Evolutionary conservation across 495 filamentous ascomycete genomes (phyloP).

Genomic region (Copromyces sp.): DNA sequence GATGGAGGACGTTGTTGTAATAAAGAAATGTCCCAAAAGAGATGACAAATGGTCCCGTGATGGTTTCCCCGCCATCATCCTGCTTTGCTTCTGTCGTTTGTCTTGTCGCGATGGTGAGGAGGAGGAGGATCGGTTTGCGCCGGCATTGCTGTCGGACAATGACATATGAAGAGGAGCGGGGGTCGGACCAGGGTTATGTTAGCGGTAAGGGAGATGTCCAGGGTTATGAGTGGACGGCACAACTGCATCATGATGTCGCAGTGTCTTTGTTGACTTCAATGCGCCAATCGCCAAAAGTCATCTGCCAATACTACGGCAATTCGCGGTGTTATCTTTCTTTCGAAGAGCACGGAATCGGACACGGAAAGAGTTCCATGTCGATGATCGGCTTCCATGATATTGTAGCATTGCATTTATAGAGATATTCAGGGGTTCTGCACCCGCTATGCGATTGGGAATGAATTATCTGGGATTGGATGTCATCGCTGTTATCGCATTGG

Average conservation of each 20-base stretch:
- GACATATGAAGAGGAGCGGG: background rate
- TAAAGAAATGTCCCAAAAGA: background rate
- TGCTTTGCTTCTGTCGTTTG: background rate
- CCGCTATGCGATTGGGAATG: background rate
- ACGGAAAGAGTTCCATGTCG: background rate
- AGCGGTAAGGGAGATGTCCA: background rate
- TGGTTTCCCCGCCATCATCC: background rate
- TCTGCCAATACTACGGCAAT: background rate
- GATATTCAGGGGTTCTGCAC: background rate
- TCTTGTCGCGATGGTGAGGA: background rate
- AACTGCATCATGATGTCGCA: background rate
- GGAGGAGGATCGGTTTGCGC: background rate
- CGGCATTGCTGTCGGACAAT: background rate
- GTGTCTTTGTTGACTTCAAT: background rate
- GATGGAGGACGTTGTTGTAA: background rate
- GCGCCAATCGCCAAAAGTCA: background rate
- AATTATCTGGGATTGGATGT: background rate
- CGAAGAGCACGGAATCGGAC: background rate
- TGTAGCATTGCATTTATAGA: background rate
- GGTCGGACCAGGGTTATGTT: background rate
- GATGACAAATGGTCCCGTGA: background rate
- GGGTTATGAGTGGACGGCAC: background rate
- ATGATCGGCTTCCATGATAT: background rate
- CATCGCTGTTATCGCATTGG: background rate
- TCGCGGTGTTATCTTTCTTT: background rate